Base-by-base conservation (phyloP, 2,329 filamentous ascomycete genomes). In the Catunica adiposa region DNA sequence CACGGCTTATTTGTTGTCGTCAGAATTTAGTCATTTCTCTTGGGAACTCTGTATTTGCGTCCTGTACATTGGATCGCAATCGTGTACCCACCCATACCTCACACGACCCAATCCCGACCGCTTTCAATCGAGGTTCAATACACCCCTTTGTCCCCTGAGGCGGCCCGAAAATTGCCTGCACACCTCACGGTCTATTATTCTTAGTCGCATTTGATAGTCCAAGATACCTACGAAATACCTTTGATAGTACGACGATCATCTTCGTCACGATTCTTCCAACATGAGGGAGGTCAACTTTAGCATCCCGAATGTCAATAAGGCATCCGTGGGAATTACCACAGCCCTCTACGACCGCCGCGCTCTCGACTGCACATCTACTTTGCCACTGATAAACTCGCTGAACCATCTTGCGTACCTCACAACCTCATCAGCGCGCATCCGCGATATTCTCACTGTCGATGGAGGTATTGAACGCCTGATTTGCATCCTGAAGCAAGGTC, bases 201-300 rank as follows among this genome's bases (percentile, higher is more conserved):
- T 25, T 26, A 34, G 29, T 34, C 29, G 29, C 23, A 26, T 25
- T 51, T 51, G 25, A 20, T 25, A 25, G 31, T 31, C 48, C 25
- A 51, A 22, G 14, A 29, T 29, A 17, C 23, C 47, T 23, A 23
- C 22, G 7, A 14, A 14, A 22, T 25, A 14, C 47, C 14, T 15
- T 51, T 29, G 8, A n/a, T 20, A 6, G 37, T 38, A 7, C 20
- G 37, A 23, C 31, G 7, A 7, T 53, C 20, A 29, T 40, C 15
- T 8, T 52, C 17, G 14, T 34, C 23, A 7, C 7, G 9, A 1
- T 22, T 37, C 26, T 42, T 37, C 38, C 79, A 90, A 69, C 71
- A 98, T 98, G 92, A 87, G 92, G 75, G 92, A 98, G 80, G 89
- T 95, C 73, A 97, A 97, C 72, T 97, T 97, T 73, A 96, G 89